Conservation (phyloP, 2,329 filamentous ascomycete genomes). For the Volutella citrinella region DNA sequence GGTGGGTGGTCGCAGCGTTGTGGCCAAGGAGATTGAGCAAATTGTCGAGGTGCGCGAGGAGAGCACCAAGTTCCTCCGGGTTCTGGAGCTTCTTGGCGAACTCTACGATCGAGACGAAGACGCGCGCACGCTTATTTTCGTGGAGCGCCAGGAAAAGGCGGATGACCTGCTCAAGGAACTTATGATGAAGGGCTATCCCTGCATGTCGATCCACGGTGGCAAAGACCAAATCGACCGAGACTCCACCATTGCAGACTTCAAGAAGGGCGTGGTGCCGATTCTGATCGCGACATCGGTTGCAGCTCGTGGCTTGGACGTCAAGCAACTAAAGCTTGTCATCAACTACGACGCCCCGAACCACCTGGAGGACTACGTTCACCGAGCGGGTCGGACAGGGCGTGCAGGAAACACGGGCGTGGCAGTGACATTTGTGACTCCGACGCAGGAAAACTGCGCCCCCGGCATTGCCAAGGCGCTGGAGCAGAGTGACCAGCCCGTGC, state of each 20-base stretch:
- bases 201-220: constrained; percentile 90
- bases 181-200: constrained; percentile 81
- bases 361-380: constrained; percentile 93
- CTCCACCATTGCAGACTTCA: constrained; percentile 90
- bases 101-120: constrained; percentile 87
- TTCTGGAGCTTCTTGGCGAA: constrained; percentile 83
- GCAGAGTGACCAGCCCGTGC: constrained; percentile 82
- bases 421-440: constrained; percentile 87
- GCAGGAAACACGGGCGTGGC: constrained; percentile 94
- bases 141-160: constrained; percentile 87
- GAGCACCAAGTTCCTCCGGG: constrained; percentile 75
- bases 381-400: constrained; percentile 87
- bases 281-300: constrained; percentile 94
- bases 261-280: constrained; percentile 83
- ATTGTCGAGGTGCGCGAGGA: constrained; percentile 85
- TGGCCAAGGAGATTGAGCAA: constrained; percentile 90
- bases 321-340: constrained; percentile 91
- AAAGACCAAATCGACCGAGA: constrained; percentile 93
- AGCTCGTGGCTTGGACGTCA: constrained; percentile 91
- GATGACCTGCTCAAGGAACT: constrained; percentile 76
- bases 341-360: constrained; percentile 95
- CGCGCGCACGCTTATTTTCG: constrained; percentile 84
- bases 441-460: constrained; percentile 86
- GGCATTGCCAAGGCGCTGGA: constrained; percentile 90
- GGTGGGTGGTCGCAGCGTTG: constrained; percentile 83